Evolutionary conservation across 31 red algal species (phyloP), one percentile per base, ranked within the genome.

Genomic region (Asparagopsis taxiformis): DNA sequence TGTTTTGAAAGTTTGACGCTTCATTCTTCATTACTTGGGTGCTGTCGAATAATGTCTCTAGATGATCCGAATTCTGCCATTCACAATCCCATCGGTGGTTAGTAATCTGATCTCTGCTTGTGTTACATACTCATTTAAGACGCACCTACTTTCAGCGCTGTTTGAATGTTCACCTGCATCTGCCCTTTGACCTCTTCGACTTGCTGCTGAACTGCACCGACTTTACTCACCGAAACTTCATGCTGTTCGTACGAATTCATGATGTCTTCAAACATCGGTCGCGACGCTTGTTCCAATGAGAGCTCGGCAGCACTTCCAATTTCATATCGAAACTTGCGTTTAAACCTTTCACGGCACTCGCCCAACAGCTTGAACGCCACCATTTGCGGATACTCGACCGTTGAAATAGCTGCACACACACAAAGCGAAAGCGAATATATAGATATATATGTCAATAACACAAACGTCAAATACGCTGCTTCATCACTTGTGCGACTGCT

Each of bases 111-210:
- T 32, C 22, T 32, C 9, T 0, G 4, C 31, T 30, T 10, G 59
- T 63, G 9, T 35, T 22, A 29, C 7, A 63, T 32, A 63, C 4
- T 5, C 28, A 6, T 30, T 4, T 0, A 20, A 35, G 22, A 35
- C 8, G 31, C 0, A 74, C 73, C 13, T 63, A 77, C 73, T 19
- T 74, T 80, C 54, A 94, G 41, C 0, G 80, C 91, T 15, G 70
- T 22, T 19, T 89, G 35, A 33, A 94, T 89, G 39, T 94, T 94
- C 68, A 62, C 30, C 1, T 84, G 67, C 91, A 94, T 94, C 52
- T 68, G 58, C 22, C 74, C 85, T 32, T 94, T 89, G 31, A 94
- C 91, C 55, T 94, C 62, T 8, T 84, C 78, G 22, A 94, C 91
- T 68, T 94, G 91, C 38, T 74, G 48, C 21, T 67, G 22, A n/a